Evolutionary conservation across 1,139 yeast genomes (phyloP).

Genomic region (Protomyces arabidopsidicola): DNA sequence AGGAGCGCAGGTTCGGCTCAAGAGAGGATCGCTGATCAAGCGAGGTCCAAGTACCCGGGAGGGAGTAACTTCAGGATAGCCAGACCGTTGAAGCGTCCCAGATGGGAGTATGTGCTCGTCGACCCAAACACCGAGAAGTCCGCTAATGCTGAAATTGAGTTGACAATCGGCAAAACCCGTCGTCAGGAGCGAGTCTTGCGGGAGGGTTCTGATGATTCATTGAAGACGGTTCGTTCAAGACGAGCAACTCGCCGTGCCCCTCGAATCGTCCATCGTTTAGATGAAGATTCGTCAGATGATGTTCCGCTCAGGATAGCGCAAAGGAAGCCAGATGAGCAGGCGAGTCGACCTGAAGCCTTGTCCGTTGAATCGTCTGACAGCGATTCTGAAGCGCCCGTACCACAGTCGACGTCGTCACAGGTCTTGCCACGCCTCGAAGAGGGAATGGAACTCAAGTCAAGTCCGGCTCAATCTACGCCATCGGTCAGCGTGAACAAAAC

Average conservation of each 20-base stretch:
- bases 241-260: not conserved
- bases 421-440: not conserved
- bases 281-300: not conserved
- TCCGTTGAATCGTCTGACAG: not conserved
- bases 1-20: too few species aligned
- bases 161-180: not conserved
- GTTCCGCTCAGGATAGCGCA: not conserved
- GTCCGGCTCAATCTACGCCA: not conserved
- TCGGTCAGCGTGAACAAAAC: not conserved
- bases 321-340: not conserved
- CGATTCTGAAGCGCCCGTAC: not conserved
- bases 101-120: not conserved
- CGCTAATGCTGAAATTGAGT: not conserved
- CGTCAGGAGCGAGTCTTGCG: not conserved
- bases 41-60: not conserved
- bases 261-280: not conserved
- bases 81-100: not conserved
- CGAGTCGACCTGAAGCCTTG: not conserved
- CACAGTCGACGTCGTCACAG: not conserved
- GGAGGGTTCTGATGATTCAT: not conserved
- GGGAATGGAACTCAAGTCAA: not conserved
- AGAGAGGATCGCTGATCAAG: not conserved
- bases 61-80: not conserved
- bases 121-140: not conserved
- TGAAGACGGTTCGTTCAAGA: not conserved